Conservation (phyloP, 2,329 filamentous ascomycete genomes). For the Nannizziopsis arthrosporioides region DNA sequence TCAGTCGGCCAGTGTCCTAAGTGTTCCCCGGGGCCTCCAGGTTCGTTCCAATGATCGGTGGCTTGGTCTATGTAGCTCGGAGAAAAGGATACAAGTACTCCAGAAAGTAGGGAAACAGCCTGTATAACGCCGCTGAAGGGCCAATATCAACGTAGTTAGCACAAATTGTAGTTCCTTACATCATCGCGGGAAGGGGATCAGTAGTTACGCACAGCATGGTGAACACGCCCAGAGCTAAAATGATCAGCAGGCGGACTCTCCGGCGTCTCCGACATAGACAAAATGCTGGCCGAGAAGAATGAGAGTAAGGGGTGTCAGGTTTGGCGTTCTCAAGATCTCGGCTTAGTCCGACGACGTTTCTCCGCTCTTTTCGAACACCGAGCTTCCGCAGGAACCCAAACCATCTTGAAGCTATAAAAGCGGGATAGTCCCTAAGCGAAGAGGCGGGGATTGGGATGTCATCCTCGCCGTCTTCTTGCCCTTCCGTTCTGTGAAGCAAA, state of each 20-base stretch:
- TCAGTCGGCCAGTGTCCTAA: constrained; percentile 37
- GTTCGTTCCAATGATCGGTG: constrained; percentile 31
- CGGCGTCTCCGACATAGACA: constrained; percentile 6
- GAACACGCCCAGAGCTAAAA: not conserved
- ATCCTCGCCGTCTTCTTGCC: not conserved
- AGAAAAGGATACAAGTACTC: constrained; percentile 32
- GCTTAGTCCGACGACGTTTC: not conserved
- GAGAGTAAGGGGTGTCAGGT: not conserved
- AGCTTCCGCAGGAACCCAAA: not conserved
- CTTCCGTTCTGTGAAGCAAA: not conserved
- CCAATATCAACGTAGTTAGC: not conserved
- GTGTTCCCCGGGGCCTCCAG: constrained; percentile 26
- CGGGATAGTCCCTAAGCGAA: not conserved
- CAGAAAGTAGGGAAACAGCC: constrained; percentile 29
- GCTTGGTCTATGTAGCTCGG: constrained; percentile 30
- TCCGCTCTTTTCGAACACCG: not conserved
- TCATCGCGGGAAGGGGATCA: not conserved
- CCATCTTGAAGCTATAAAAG: not conserved
- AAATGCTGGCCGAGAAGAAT: not conserved
- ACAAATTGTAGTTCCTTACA: not conserved
- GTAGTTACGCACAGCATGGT: constrained; percentile 6
- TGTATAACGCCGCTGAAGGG: constrained; percentile 28
- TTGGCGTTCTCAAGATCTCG: not conserved
- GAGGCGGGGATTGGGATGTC: not conserved
- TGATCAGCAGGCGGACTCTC: constrained; percentile 3